Base-by-base conservation (phyloP, 2,329 filamentous ascomycete species). In the Periconia sp. region DNA sequence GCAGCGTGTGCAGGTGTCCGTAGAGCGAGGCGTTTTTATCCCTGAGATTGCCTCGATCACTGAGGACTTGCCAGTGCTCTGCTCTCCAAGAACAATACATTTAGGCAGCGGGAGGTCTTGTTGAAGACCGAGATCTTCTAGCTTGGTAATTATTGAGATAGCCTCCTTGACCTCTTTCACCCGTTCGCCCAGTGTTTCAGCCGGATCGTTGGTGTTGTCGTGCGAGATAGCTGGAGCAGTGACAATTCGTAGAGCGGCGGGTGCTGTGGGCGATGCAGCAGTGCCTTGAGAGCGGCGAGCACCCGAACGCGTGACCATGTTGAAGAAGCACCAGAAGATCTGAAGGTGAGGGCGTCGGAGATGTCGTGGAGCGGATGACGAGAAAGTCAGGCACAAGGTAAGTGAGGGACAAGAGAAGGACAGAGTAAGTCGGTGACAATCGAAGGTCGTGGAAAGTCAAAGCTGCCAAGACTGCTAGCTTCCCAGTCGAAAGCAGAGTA, bases 31-130 rank as follows among this genome's bases (percentile, higher is more conserved):
- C 0, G 93, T 83, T 18, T 86, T 85, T 20, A 94, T 86, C 3
- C 87, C 88, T 0, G 74, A 75, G 6, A 79, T 72, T 0, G 74
- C 76, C 50, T 80, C 78, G 13, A 79, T 77, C 0, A 78, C 68
- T 0, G 81, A 91, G 0, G 87, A 91, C 68, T 96, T 96, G 0
- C 92, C 92, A 0, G 91, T 88, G 0, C 85, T 90, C 65, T 96
- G 92, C 46, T 96, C 91, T 0, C 70, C 66, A 0, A 96, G 85
- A 0, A 96, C 83, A 6, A 93, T 89, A 10, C 95, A 85, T 61
- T 91, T 90, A 0, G 92, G 91, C 0, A 96, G 77, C 0, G 84
- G 83, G 0, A 91, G 83, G 0, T 77, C 65, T 47, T 89, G 85
- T 37, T 13, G 15, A 0, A 96, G 85, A 0, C 89, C 90, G 0